Evolutionary conservation across 2,329 filamentous ascomycete genomes (phyloP), one percentile per base, ranked within the genome.

Genomic region (Lomentospora prolificans): DNA sequence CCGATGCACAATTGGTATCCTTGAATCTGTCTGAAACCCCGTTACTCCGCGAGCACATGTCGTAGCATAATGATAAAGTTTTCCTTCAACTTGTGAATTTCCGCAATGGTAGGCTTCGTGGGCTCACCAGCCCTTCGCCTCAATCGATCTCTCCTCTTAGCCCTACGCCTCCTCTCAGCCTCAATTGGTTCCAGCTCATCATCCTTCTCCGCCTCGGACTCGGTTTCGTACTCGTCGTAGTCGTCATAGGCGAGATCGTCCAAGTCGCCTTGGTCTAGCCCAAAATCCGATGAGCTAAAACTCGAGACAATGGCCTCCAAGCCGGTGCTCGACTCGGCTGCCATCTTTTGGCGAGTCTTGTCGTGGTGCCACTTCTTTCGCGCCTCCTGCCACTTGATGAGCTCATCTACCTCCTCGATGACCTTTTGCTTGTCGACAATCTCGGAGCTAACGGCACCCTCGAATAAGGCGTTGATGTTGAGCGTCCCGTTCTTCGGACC

Each of bases 331-430:
- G 56, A 56, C 64, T 92, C 90, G 2, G 90, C 90, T 0, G 94
- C 94, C 94, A 99, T 97, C 78, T 99, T 99, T 74, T 97, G 94
- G 55, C 91, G 78, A 7, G 94, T 99, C 78, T 99, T 99, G 72
- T 95, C 90, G 59, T 92, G 85, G 68, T 99, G 94, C 94, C 94
- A 99, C 72, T 92, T 92, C 78, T 99, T 97, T 56, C 94, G 79
- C 44, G 89, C 89, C 67, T 91, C 89, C 69, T 99, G 94, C 94
- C 94, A 99, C 51, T 85, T 78, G 62, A 99, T 94, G 52, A 99
- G 76, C 28, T 80, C 75, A 65, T 97, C 83, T 65, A 97, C 91
- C 72, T 99, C 94, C 3, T 72, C 72, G 7, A 91, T 82, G 0
- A 87, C 88, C 60, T 82, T 81, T 2, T 80, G 75, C 66, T 85